phyloP scores from a whole-genome alignment of 1,139 yeast species.

The Magnusiomyces ingens region DNA sequence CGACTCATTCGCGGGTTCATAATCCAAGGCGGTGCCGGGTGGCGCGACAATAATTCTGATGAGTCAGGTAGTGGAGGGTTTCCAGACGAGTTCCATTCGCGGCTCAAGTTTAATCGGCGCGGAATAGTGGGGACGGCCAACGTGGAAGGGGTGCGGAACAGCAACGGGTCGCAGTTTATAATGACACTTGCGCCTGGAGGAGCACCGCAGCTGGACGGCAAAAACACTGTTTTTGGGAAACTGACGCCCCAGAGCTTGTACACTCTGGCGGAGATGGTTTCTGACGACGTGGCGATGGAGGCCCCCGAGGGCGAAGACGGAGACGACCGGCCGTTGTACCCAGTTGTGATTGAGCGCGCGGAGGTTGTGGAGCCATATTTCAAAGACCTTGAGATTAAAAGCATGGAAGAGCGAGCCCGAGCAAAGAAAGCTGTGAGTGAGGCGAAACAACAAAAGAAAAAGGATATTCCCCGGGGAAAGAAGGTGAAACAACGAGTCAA shows the following conservation, averaged over 20 bases:
- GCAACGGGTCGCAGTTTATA: slow-evolving; percentile 46
- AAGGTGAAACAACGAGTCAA: slow-evolving; percentile 25
- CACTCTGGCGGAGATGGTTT: slow-evolving; percentile 40
- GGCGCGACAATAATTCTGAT: slow-evolving; percentile 33
- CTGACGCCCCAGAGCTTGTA: slow-evolving; percentile 54
- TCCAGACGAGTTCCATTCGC: slow-evolving; percentile 46
- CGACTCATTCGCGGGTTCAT: slow-evolving; percentile 37
- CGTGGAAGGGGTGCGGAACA: slow-evolving; percentile 25
- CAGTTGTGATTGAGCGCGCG: slow-evolving; percentile 40
- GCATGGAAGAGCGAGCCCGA: not conserved
- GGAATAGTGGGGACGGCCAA: slow-evolving; percentile 53
- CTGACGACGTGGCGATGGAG: slow-evolving; percentile 7
- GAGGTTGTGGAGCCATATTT: slow-evolving; percentile 47
- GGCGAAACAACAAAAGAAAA: slow-evolving; percentile 12
- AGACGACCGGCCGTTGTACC: slow-evolving; percentile 44
- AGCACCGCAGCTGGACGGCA: slow-evolving; percentile 40
- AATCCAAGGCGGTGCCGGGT: slow-evolving; percentile 37
- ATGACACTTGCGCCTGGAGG: slow-evolving; percentile 44
- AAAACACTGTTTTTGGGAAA: slow-evolving; percentile 55
- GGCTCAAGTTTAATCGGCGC: slow-evolving; percentile 48
- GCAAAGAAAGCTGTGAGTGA: slow-evolving; percentile 15
- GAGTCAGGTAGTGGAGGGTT: slow-evolving; percentile 28
- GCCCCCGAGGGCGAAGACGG: slow-evolving; percentile 43
- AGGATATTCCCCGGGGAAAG: slow-evolving; percentile 19
- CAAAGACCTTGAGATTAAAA: slow-evolving; percentile 36